These are phyloP conservation scores for Ogataea neopini DNA, from an alignment of 805 yeast genomes.

Conservation along the genomic window DNA sequence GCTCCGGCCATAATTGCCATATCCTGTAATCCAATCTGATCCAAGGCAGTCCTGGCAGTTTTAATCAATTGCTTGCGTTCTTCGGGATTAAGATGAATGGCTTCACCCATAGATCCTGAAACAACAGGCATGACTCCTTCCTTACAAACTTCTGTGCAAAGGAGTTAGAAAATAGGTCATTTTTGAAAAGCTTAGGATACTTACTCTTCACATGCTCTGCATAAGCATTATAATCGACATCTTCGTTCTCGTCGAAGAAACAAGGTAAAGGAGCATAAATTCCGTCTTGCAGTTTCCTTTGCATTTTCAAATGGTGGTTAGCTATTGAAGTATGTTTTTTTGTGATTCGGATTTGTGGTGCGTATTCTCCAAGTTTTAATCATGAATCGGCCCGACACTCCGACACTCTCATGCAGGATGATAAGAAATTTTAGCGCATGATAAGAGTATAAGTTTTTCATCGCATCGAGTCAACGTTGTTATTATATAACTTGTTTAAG, in stretches of 20 bases:
- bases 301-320: not conserved
- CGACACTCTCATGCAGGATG: not conserved
- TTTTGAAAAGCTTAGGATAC: not conserved
- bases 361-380: not conserved
- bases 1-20: conserved; percentile 37
- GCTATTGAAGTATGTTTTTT: not conserved
- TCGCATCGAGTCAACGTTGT: too few relatives aligned
- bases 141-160: conserved; percentile 13
- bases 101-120: conserved; percentile 44
- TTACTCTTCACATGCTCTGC: conserved; percentile 34
- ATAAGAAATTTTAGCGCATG: not conserved
- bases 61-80: conserved; percentile 36
- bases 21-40: conserved; percentile 31
- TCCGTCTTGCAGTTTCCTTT: conserved; percentile 14
- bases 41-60: conserved; percentile 34
- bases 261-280: conserved; percentile 20
- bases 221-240: conserved; percentile 37
- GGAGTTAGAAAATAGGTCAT: not conserved
- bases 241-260: conserved; percentile 23
- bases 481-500: too few relatives aligned
- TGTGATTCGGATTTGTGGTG: not conserved
- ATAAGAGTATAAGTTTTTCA: too few relatives aligned
- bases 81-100: conserved; percentile 34
- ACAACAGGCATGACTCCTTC: conserved; percentile 37
- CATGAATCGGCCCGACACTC: conserved; percentile 1